Evolutionary conservation across 108 stramenopile species (phyloP), one percentile per base, ranked within the genome.

Genomic region (Asterionellopsis glacialis): DNA sequence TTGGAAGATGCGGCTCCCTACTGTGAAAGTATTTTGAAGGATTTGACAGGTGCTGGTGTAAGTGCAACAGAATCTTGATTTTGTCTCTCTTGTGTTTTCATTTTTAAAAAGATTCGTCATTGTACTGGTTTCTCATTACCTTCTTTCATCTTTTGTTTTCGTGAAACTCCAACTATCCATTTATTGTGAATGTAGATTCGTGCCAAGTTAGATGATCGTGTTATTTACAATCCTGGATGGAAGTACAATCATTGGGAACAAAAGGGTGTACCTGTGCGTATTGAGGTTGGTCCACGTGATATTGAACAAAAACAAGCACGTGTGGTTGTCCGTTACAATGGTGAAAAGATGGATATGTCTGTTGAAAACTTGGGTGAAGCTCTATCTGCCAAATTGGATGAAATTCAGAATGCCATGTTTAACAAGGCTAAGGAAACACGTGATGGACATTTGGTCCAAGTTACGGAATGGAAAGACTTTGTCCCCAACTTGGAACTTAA

Each of bases 161-260:
- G 12, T 61, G 13, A 18, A 57, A n/a, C 33, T 33, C 33, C 33
- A 41, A 14, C 28, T 47, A 38, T 43, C 14, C 23, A 2, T 33
- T 33, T 33, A 7, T 7, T 33, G 33, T 33, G n/a, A 55, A 5
- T 55, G 9, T 42, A 83, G 59, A 61, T 99, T 24, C 85, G 99
- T 21, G 90, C 81, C 56, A 93, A 96, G 60, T 82, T 84, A 48
- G 99, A 99, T 66, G 92, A 91, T 76, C 84, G 99, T 21, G 54
- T 52, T 51, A 89, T 97, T 73, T 97, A 98, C 82, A 97, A 95
- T 47, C 96, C 98, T 38, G 99, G 98, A 18, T 98, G 98, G 98
- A 99, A 99, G 80, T 99, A 96, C 75, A 95, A 96, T 61, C 97
- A 99, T 64, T 99, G 97, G 97, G 99, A 99, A 76, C 98, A 98